Evolutionary conservation across 805 yeast species (phyloP), one percentile per base, ranked within the genome.

Genomic region (Teunomyces kruisii): DNA sequence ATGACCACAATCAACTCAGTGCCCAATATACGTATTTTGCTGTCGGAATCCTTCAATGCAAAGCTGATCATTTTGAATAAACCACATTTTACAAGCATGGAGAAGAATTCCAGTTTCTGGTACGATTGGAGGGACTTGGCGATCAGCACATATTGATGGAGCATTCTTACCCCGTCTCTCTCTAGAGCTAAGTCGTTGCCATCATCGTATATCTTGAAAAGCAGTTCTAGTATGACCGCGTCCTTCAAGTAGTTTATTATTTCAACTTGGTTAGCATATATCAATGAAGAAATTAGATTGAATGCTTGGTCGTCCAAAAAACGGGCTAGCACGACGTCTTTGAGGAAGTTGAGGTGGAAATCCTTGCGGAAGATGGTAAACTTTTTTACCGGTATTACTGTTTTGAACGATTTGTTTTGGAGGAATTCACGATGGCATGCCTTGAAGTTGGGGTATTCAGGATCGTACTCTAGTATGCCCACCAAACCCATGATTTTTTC

Each of bases 391-490:
- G 90, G 89, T 8, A 68, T 67, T 3, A 90, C 86, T 52, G 85
- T 84, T 60, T 84, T 85, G 66, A 87, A 85, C 6, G 83, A 66
- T 38, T 80, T 80, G 49, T 81, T 76, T 3, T 60, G 57, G 27
- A 89, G 61, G 57, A 79, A 85, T 16, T 79, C 80, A 42, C 97
- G 70, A 66, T 88, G 88, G 54, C 88, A 85, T 3, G 96, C 88
- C 62, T 88, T 90, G 51, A 76, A 75, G 10, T 74, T 74, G 1
- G 97, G 96, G 56, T 78, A 88, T 45, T 88, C 96, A 0, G 94
- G 86, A 61, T 94, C 97, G 62, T 89, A 70, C 62, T 94, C 99
- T 39, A 92, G 65, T 9, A 89, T 85, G 1, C 96, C 96, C 9
- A 84, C 77, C 3, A 88, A 67, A 1, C 86, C 86, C 55, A 61